Evolutionary conservation across 2,329 filamentous ascomycete genomes (phyloP), one percentile per base, ranked within the genome.

Genomic region (Nannizzia gypsea): DNA sequence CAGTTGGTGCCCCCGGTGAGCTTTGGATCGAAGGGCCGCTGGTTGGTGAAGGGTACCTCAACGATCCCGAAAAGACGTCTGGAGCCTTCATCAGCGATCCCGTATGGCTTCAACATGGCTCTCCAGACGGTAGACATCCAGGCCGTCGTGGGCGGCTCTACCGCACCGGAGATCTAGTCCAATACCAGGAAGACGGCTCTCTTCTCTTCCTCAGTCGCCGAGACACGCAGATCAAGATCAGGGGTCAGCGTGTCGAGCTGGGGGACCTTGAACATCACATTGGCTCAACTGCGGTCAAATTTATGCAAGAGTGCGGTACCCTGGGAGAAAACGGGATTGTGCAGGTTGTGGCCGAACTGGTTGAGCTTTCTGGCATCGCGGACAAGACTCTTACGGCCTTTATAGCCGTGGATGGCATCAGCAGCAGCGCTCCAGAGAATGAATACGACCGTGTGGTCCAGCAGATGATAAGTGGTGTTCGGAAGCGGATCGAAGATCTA

Each of bases 241-340:
- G 90, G 13, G 90, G 90, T 0, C 90, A 95, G 69, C 80, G 90
- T 9, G 78, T 95, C 0, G 90, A 95, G 67, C 85, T 93, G 60
- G 87, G 85, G 0, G 90, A 95, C 73, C 92, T 95, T 72, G 50
- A 55, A 22, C 50, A 55, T 55, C 50, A 55, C 46, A 44, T 69
- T 15, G n/a, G 73, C 13, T 69, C 38, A 72, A 8, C 73, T 73
- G 61, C 71, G 75, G 24, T 24, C 20, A 31, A 17, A 8, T 17
- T 24, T 46, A 24, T 24, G 42, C n/a, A 24, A 4, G n/a, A 46
- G 6, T 9, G 20, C 3, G 55, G 54, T 6, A n/a, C 42, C 3
- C 42, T 57, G 34, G 38, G n/a, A 8, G 20, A 15, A 11, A 17
- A 36, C 11, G 38, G 26, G n/a, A 44, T 5, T 20, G 50, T 55